Evolutionary conservation across 179 eudicot genomes (phyloP).

Genomic region (Silene coronaria): DNA sequence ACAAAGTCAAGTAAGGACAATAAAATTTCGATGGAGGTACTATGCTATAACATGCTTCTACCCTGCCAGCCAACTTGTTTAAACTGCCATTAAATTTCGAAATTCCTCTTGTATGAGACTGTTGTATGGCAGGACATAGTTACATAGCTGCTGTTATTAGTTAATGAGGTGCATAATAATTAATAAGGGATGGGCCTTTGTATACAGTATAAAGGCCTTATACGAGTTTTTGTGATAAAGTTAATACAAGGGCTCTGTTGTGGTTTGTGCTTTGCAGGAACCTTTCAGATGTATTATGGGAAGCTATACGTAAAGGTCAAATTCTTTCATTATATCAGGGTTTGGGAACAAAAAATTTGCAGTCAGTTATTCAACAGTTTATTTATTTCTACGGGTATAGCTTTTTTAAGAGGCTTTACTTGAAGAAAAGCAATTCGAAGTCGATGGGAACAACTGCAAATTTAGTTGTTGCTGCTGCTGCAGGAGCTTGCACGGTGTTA

Average conservation of each 20-base stretch:
- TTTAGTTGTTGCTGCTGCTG: constrained; percentile 80
- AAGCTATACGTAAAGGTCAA: constrained; percentile 63
- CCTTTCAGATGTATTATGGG: constrained; percentile 69
- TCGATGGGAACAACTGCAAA: constrained; percentile 81
- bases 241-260: background rate
- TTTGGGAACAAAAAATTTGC: constrained; percentile 83
- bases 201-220: too few relatives aligned
- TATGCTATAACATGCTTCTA: too few relatives aligned
- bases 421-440: constrained; percentile 55
- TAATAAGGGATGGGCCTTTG: too few relatives aligned
- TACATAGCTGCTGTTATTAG: too few relatives aligned
- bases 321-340: constrained; percentile 76
- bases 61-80: too few relatives aligned
- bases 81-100: too few relatives aligned
- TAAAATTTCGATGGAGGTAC: too few relatives aligned
- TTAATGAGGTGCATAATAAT: too few relatives aligned
- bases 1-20: too few relatives aligned
- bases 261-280: constrained; percentile 43
- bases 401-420: constrained; percentile 77
- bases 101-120: too few relatives aligned
- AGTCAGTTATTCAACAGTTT: constrained; percentile 76
- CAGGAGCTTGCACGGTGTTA: constrained; percentile 82
- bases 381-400: constrained; percentile 84
- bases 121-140: background rate
- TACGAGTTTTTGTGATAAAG: too few relatives aligned